A percentile compares a stretch with the other conserved stretches of the same genome.
Evolutionary conservation across 345 rosid species (phyloP).

Genomic region (Ricinus communis): DNA sequence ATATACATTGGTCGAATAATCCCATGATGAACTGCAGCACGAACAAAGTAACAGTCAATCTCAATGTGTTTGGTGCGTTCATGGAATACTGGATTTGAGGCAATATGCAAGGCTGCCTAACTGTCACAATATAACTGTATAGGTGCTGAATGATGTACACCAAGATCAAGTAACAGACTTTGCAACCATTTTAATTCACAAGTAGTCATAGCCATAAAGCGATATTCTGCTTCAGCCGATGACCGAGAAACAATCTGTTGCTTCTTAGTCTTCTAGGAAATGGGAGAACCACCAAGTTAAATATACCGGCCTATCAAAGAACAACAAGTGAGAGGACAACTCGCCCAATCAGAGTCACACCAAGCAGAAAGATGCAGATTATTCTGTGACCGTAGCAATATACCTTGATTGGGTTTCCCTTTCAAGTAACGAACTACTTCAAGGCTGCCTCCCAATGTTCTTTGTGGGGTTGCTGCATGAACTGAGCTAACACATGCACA

Average conservation of each 20-base stretch:
- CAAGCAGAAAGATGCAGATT: background rate
- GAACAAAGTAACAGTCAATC: background rate
- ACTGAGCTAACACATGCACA: background rate
- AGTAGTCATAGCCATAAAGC: background rate
- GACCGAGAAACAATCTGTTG: background rate
- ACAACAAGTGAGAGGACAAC: background rate
- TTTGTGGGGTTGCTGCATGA: background rate
- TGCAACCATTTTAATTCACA: constrained; percentile 1
- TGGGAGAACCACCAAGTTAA: background rate
- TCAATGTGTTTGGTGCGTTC: background rate
- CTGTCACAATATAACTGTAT: background rate
- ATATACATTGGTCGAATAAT: background rate
- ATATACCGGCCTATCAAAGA: background rate
- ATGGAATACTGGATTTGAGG: background rate
- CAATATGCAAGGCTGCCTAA: background rate
- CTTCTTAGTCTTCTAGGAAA: background rate
- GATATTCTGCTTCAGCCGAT: background rate
- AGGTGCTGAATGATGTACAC: background rate
- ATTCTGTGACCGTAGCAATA: background rate
- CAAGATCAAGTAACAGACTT: background rate
- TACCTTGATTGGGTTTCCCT: background rate
- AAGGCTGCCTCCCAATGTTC: background rate
- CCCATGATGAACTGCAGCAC: background rate
- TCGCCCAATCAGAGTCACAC: background rate
- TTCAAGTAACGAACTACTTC: background rate